phyloP scores from a whole-genome alignment of 1,139 yeast species.

The Scheffersomyces parashehatae region DNA sequence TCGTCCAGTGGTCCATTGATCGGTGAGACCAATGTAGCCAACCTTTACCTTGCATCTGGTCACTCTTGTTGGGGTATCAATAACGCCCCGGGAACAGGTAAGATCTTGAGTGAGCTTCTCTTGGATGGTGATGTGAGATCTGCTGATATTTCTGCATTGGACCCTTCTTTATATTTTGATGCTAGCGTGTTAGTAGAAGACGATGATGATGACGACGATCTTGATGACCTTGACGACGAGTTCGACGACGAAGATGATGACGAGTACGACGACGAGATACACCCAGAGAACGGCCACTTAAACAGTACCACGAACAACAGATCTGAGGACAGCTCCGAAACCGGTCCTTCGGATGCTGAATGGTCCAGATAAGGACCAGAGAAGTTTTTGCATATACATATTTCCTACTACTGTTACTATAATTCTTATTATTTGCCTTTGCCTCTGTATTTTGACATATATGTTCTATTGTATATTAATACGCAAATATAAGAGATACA shows the following conservation, averaged over 20 bases:
- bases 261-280: constrained; percentile 8
- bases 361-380: not conserved
- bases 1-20: constrained; percentile 90
- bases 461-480: too few relatives aligned
- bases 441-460: too few relatives aligned
- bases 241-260: constrained; percentile 11
- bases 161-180: constrained; percentile 85
- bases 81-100: constrained; percentile 96
- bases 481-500: too few relatives aligned
- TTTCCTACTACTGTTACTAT: not conserved
- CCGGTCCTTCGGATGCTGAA: not conserved
- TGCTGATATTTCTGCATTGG: constrained; percentile 78
- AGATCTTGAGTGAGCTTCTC: constrained; percentile 82
- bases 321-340: not conserved
- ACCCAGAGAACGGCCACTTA: not conserved
- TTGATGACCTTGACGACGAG: constrained; percentile 15
- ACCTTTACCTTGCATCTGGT: constrained; percentile 81
- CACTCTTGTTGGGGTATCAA: constrained; percentile 99
- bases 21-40: constrained; percentile 86
- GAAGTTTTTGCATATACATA: not conserved
- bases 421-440: not conserved
- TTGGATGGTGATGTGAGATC: constrained; percentile 81
- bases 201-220: constrained; percentile 31
- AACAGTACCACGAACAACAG: not conserved
- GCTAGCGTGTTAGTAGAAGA: constrained; percentile 54